Evolutionary conservation across 1,284 basidiomycete genomes (phyloP).

Genomic region (Lignosus rhinocerotis): DNA sequence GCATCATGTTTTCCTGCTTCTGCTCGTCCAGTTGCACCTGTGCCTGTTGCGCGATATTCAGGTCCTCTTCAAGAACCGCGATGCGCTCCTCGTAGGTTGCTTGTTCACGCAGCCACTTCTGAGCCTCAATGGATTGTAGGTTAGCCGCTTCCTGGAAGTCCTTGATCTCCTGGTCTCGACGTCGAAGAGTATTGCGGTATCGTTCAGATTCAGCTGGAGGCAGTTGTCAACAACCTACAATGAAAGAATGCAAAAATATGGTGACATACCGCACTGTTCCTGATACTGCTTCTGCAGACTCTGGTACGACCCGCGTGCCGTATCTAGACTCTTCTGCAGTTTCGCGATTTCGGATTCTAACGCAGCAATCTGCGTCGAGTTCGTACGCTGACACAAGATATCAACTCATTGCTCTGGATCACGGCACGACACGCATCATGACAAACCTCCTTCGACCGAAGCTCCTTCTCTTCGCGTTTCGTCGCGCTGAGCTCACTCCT

Average conservation of each 20-base stretch:
- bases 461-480: constrained; percentile 87
- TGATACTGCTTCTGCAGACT: constrained; percentile 82
- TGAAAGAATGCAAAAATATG: not conserved
- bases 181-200: constrained; percentile 71
- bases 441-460: constrained; percentile 77
- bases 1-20: constrained; percentile 86
- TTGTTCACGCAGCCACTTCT: constrained; percentile 64
- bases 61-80: constrained; percentile 63
- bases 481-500: constrained; percentile 70
- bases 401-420: constrained; percentile 2
- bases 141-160: constrained; percentile 58
- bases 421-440: not conserved
- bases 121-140: constrained; percentile 61
- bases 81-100: constrained; percentile 70
- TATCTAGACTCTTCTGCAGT: constrained; percentile 70
- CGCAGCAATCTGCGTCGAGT: constrained; percentile 60
- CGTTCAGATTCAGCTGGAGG: constrained; percentile 70
- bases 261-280: constrained; percentile 74
- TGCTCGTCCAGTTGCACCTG: constrained; percentile 80
- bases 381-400: constrained; percentile 48
- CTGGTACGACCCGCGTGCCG: constrained; percentile 65
- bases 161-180: constrained; percentile 72
- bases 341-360: constrained; percentile 80
- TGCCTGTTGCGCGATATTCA: constrained; percentile 66
- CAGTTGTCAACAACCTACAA: constrained; percentile 4